phyloP scores from a whole-genome alignment of 2,329 filamentous ascomycete genomes.

The Ophiostoma australiae region DNA sequence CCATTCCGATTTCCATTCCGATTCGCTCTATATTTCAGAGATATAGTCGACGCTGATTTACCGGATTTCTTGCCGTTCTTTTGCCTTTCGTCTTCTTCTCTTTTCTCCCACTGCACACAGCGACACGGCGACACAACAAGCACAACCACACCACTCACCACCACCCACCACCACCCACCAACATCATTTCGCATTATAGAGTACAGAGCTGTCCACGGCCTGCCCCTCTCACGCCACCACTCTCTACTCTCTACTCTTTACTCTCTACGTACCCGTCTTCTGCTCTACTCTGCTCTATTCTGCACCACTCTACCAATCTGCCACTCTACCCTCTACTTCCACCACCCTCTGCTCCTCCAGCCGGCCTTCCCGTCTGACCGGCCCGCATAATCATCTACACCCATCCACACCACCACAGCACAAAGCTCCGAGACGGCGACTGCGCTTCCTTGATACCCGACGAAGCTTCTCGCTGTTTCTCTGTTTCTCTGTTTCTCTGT shows the following conservation, averaged over 20 bases:
- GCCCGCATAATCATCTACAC: neutral
- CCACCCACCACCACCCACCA: no score
- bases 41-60: neutral
- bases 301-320: neutral
- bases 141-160: neutral
- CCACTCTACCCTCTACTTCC: neutral
- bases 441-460: neutral
- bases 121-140: neutral
- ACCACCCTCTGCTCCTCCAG: neutral
- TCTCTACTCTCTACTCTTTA: neutral
- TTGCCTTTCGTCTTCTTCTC: no score
- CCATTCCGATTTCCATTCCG: neutral
- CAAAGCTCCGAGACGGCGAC: neutral
- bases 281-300: neutral
- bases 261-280: neutral
- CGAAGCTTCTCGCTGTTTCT: neutral
- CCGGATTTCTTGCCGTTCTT: neutral
- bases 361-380: constrained; percentile 10
- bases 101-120: neutral
- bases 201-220: neutral
- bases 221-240: constrained; percentile 3
- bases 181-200: no score
- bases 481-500: no score
- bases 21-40: neutral
- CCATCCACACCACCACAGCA: neutral